Conservation (phyloP, 495 filamentous ascomycete species). For the Aspergillus asperescens region DNA sequence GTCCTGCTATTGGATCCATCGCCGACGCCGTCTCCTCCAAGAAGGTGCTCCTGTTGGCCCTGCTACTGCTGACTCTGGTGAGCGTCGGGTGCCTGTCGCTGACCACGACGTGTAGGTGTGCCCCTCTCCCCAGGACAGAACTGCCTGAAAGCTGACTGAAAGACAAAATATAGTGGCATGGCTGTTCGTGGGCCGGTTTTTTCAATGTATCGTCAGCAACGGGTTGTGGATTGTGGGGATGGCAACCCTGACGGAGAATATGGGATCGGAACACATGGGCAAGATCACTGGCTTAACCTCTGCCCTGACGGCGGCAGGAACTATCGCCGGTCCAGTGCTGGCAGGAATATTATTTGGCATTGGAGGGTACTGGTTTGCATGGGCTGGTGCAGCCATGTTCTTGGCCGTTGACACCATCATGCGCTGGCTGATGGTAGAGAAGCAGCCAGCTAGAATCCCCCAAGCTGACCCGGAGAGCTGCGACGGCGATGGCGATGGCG, state of each 20-base stretch:
- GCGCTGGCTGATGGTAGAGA: conserved; percentile 32
- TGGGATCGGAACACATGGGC: conserved; percentile 27
- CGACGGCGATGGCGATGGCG: too few relatives aligned
- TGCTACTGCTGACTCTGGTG: conserved; percentile 17
- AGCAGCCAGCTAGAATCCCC: not conserved
- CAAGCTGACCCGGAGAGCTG: not conserved
- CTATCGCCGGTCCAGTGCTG: conserved; percentile 21
- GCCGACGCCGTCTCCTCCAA: conserved; percentile 20
- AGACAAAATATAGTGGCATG: not conserved
- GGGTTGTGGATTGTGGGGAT: conserved; percentile 30
- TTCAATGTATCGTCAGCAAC: conserved; percentile 26
- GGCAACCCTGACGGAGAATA: conserved; percentile 27
- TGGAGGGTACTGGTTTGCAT: conserved; percentile 30
- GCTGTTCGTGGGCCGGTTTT: conserved; percentile 24
- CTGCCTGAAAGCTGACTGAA: not conserved
- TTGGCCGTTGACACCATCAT: conserved; percentile 27
- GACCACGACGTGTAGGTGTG: conserved; percentile 17
- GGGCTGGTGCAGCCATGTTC: conserved; percentile 19
- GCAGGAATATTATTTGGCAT: conserved; percentile 22
- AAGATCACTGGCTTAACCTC: conserved; percentile 23
- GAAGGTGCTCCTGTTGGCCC: conserved; percentile 17
- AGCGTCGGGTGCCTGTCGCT: conserved; percentile 17
- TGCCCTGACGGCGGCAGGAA: conserved; percentile 17
- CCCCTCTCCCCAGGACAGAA: not conserved
- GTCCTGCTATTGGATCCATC: conserved; percentile 20